These are phyloP conservation scores for Sordariomycetes sp. DNA, from an alignment of 2,329 filamentous ascomycete genomes.

Conservation along the genomic window DNA sequence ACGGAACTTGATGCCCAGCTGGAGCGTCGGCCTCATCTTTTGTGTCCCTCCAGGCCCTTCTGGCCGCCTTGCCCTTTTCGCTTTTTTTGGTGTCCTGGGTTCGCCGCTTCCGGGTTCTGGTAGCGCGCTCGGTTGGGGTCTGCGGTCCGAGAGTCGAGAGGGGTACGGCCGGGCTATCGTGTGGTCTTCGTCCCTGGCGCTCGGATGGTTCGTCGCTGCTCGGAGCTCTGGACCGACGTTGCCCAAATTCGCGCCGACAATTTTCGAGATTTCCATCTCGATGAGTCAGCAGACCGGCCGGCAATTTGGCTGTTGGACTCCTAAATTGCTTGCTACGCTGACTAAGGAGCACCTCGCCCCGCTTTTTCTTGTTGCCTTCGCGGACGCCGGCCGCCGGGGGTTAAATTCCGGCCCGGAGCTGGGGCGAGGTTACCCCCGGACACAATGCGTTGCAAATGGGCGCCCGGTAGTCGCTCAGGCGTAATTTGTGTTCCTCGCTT, in stretches of 20 bases:
- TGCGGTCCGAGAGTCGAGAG: no score
- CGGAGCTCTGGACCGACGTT: not conserved
- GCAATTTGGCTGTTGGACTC: no score
- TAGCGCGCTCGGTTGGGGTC: no score
- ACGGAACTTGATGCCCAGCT: slow-evolving; percentile 54
- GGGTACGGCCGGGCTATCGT: not conserved
- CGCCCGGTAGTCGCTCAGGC: not conserved
- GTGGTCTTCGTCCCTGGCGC: not conserved
- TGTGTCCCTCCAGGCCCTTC: not conserved
- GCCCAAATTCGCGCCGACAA: not conserved
- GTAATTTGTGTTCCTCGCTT: not conserved
- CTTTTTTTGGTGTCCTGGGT: not conserved
- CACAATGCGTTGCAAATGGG: not conserved
- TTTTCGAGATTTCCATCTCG: not conserved
- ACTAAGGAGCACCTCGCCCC: not conserved
- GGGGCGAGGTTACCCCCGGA: not conserved
- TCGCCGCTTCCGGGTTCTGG: no score
- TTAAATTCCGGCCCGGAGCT: not conserved
- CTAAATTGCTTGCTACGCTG: not conserved
- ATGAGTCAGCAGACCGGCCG: not conserved
- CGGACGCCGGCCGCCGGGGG: not conserved
- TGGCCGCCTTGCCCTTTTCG: not conserved
- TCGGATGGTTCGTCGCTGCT: not conserved
- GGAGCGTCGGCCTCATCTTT: slow-evolving; percentile 54
- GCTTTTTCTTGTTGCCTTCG: not conserved